Base-by-base conservation (phyloP, 257 asterid species). In the Salvia miltiorrhiza region DNA sequence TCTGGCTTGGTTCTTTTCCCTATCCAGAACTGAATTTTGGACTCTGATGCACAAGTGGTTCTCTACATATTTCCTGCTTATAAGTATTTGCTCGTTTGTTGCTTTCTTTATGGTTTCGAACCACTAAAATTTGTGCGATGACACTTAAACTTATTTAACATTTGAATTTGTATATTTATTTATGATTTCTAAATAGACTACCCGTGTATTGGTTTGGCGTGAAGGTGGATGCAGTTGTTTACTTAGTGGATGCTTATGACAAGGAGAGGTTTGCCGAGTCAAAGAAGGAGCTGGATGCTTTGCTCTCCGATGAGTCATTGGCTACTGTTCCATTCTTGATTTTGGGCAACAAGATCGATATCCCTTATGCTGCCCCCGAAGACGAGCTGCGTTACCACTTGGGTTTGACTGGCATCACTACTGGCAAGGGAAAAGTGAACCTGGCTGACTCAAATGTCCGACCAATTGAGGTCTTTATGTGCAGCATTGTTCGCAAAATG, bases 401-500 rank as follows among this genome's bases (percentile, higher is more conserved):
- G 83, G 95, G 96, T 30, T 71, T 89, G 78, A 71, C 57, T 7
- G 87, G 88, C 33, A 63, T 87, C 70, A 89, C 95, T 40, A 85
- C 96, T 3, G 96, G 96, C 43, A 87, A 89, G 73, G 96, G 96
- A 40, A 89, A 82, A 69, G 96, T 89, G 13, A 85, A 87, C 80
- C 70, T 85, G 50, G 78, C 87, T 7, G 95, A 87, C 13, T 77
- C 95, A 64, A 85, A 84, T 24, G 84, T 85, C 16, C 90, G 84
- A 2, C 95, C 96, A 10, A 81, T 87, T 5, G 96, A 89, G 81
- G 90, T 89, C 20, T 89, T 85, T 79, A 89, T 89, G 96, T 89
- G 96, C 85, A 89, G 94, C 87, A 86, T 89, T 63, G 96, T 89
- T 32, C 92, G 96, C 35, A 89, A 87, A 76, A 89, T 89, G 96